Evolutionary conservation across 495 filamentous ascomycete species (phyloP).

Genomic region (Letharia lupina): DNA sequence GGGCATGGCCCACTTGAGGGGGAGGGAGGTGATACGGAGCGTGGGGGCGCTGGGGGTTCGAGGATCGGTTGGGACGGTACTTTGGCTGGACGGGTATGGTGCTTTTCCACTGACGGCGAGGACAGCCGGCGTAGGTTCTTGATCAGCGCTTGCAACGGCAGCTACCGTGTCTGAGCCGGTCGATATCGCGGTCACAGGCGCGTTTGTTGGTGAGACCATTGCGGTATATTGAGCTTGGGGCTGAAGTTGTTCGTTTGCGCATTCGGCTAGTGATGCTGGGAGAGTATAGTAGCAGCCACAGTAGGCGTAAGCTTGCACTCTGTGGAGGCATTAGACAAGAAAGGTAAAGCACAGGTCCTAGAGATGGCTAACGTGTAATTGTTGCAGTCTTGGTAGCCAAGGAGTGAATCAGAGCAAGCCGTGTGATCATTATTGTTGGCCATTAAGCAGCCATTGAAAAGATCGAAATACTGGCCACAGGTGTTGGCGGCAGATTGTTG

Average conservation of each 20-base stretch:
- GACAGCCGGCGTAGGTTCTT: not conserved
- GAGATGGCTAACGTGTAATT: constrained; percentile 20
- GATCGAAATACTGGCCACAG: constrained; percentile 11
- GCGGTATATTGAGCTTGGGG: not conserved
- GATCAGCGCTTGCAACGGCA: not conserved
- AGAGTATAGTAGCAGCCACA: constrained; percentile 18
- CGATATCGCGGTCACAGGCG: not conserved
- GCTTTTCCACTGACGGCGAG: not conserved
- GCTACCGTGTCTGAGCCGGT: not conserved
- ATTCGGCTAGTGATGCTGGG: constrained; percentile 16
- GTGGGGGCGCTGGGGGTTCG: not conserved
- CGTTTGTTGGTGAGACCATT: not conserved
- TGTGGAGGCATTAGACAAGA: constrained; percentile 1
- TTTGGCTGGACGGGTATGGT: not conserved
- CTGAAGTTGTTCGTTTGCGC: constrained; percentile 19
- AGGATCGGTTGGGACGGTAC: not conserved
- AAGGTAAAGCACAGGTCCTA: not conserved
- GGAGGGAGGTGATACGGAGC: not conserved
- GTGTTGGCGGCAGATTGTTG: constrained; percentile 11
- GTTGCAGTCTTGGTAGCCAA: constrained; percentile 18
- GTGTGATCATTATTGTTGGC: constrained; percentile 9
- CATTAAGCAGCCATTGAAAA: constrained; percentile 15
- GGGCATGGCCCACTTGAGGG: not conserved
- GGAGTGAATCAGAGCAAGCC: constrained; percentile 16
- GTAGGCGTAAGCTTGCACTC: constrained; percentile 23